Conservation (phyloP, 345 rosid species). For the Triadica sebifera region DNA sequence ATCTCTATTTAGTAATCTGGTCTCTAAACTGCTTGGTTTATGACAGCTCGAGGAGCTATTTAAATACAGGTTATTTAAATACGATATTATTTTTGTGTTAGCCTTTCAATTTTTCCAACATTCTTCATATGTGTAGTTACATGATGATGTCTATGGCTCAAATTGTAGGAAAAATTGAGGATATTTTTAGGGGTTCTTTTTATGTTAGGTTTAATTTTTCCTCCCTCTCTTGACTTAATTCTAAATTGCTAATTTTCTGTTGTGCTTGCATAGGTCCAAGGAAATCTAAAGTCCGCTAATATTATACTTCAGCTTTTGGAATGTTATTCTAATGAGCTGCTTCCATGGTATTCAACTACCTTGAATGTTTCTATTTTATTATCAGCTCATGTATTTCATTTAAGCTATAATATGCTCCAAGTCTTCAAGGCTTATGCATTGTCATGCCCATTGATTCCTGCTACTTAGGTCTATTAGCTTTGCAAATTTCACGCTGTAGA, state of each 20-base stretch:
- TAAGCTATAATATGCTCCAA: not conserved
- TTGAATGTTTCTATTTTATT: constrained; percentile 21
- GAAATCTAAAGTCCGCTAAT: constrained; percentile 47
- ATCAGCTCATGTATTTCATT: constrained; percentile 1
- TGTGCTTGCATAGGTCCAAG: constrained; percentile 51
- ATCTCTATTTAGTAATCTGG: constrained; percentile 7
- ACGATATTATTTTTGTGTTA: constrained; percentile 11
- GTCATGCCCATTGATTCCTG: not conserved
- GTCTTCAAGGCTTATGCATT: not conserved
- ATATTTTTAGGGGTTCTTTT: constrained; percentile 1
- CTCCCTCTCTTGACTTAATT: no score
- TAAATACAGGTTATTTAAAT: constrained; percentile 17
- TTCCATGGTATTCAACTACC: constrained; percentile 66
- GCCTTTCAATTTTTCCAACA: not conserved
- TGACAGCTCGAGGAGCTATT: constrained; percentile 5
- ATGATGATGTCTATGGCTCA: not conserved
- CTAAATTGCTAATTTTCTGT: constrained; percentile 4
- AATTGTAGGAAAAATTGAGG: not conserved
- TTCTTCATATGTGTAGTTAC: not conserved
- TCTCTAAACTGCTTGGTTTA: constrained; percentile 3
- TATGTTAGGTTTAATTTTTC: not conserved
- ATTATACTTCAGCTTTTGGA: constrained; percentile 58
- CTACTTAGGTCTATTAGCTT: not conserved
- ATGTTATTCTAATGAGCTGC: constrained; percentile 61
- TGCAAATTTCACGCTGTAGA: not conserved